Base-by-base conservation (phyloP, 192 early-diverging fungal species). In the Coemansia sp. region DNA sequence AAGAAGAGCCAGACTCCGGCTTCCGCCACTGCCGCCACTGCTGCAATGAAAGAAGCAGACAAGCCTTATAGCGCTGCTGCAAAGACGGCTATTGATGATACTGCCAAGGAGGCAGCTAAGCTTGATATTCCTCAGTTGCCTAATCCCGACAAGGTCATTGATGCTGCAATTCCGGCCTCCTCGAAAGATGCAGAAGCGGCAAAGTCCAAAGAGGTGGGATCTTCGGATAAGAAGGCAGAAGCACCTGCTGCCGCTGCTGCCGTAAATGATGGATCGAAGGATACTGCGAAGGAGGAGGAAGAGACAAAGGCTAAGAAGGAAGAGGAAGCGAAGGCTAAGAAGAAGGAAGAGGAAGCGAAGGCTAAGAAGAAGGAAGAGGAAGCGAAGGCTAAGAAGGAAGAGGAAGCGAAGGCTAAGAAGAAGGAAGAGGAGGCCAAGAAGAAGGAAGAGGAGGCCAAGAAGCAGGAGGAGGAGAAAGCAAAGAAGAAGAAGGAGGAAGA, bases 101-200 rank as follows among this genome's bases (percentile, higher is more conserved):
- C 65, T 21, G 12, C 42, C 38, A 53, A 36, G 41, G 43, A 42
- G n/a, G 40, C 46, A 13, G 13, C 47, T 41, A 35, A 33, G 13
- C 10, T 15, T 37, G 62, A 66, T 16, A 44, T 38, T 31, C 52
- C 61, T 30, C 55, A 37, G 3, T 40, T 65, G 21, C 30, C 62
- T 18, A 51, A 60, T 37, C 57, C 62, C 12, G 55, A 39, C 40
- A 65, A 59, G 20, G 26, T 65, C 8, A 49, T 59, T 16, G 51
- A 53, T 5, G 56, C 61, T 1, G 61, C 57, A 10, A 20, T 65
- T 7, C 62, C 61, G 10, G 33, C 42, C 10, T 50, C 60, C 10
- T 49, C 33, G 20, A 69, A 65, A 26, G 50, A 44, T 19, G 36
- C 53, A n/a, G 39, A 38, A 31, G 51, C 55, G 56, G 52, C 44